These are phyloP conservation scores for Penicillium parvum DNA, from an alignment of 495 filamentous ascomycete species.

Conservation along the genomic window DNA sequence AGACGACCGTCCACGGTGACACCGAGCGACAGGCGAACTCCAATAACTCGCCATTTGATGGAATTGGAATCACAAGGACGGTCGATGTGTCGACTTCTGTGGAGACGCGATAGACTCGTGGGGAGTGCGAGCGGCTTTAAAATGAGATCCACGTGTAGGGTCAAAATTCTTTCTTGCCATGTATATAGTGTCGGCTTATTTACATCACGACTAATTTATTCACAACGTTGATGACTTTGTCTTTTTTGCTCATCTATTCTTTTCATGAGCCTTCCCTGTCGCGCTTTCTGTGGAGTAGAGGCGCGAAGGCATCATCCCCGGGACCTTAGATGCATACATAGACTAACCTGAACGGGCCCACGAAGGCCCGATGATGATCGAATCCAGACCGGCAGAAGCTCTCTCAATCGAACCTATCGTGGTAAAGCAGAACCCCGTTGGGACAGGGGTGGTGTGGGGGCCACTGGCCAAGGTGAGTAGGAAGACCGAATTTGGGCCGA, in stretches of 20 bases:
- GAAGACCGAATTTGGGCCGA: too few species aligned
- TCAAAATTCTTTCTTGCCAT: neutral
- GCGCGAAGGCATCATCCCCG: too few species aligned
- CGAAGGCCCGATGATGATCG: too few species aligned
- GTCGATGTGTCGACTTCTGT: constrained; percentile 23
- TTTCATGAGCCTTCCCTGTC: too few species aligned
- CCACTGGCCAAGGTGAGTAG: too few species aligned
- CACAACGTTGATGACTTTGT: neutral
- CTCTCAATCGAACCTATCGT: too few species aligned
- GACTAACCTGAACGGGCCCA: too few species aligned
- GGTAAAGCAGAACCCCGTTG: too few species aligned
- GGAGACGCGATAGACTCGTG: neutral
- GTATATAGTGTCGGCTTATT: neutral
- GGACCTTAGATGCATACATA: too few species aligned
- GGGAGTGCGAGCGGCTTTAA: neutral
- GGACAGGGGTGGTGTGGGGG: too few species aligned
- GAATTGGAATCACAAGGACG: constrained; percentile 24
- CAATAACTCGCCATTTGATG: neutral
- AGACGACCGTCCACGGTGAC: constrained; percentile 18
- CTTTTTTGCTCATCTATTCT: neutral
- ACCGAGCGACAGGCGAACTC: neutral
- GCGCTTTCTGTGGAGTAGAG: too few species aligned
- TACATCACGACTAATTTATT: neutral
- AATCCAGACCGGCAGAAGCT: too few species aligned
- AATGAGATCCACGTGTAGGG: neutral